phyloP scores from a whole-genome alignment of 768 basidiomycete species.

The Galerina marginata region DNA sequence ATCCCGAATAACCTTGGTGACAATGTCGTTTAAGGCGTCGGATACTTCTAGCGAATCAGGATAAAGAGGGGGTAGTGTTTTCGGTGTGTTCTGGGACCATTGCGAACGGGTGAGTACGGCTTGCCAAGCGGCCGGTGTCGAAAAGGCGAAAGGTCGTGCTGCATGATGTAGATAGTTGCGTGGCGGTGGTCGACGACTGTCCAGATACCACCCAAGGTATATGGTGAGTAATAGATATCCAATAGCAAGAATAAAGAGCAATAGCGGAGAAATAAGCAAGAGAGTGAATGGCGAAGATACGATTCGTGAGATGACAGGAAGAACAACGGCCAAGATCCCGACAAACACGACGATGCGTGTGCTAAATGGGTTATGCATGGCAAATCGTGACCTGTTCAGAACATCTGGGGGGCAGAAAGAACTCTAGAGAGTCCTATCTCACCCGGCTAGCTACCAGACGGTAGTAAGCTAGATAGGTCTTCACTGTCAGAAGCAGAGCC shows the following conservation, averaged over 20 bases:
- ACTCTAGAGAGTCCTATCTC: not conserved
- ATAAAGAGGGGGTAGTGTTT: constrained; percentile 68
- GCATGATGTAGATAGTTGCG: constrained; percentile 54
- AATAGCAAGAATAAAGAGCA: constrained; percentile 53
- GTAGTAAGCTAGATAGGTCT: not conserved
- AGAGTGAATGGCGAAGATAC: constrained; percentile 71
- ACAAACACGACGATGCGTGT: constrained; percentile 60
- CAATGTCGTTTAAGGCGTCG: constrained; percentile 76
- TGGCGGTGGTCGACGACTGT: constrained; percentile 42
- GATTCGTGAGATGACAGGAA: constrained; percentile 60
- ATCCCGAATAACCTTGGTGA: constrained; percentile 82
- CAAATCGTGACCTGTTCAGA: constrained; percentile 18
- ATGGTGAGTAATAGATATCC: constrained; percentile 60
- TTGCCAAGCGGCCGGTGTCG: constrained; percentile 95
- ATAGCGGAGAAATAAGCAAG: constrained; percentile 65
- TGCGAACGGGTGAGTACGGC: constrained; percentile 87
- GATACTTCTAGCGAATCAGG: constrained; percentile 71
- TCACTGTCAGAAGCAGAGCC: not conserved
- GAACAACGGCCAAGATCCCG: constrained; percentile 57
- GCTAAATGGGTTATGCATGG: constrained; percentile 47
- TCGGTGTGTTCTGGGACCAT: constrained; percentile 80
- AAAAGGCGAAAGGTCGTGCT: constrained; percentile 82
- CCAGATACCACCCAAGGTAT: constrained; percentile 63
- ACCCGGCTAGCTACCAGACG: constrained; percentile 8
- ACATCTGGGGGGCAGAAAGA: constrained; percentile 13